Evolutionary conservation across 2,329 filamentous ascomycete species (phyloP).

Genomic region (Monilinia polystroma): DNA sequence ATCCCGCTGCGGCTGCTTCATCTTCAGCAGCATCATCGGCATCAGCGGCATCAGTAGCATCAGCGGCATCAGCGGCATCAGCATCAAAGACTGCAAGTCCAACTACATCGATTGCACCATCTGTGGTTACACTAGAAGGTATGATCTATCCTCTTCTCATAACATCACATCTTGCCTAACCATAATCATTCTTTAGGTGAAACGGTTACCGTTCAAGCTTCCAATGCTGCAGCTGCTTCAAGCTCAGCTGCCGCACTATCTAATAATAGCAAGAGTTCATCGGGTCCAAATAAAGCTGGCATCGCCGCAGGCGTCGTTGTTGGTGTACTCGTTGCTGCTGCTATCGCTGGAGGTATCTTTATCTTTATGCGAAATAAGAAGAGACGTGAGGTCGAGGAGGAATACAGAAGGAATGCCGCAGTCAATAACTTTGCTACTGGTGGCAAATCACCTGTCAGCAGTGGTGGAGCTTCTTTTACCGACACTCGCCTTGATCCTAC

Average conservation of each 20-base stretch:
- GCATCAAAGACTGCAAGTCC: constrained; percentile 23
- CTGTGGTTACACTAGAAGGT: constrained; percentile 36
- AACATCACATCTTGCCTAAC: background rate
- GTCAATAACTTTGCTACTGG: constrained; percentile 73
- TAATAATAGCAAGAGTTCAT: constrained; percentile 4
- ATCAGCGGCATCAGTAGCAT: constrained; percentile 20
- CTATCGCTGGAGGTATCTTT: constrained; percentile 65
- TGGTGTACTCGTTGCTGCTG: constrained; percentile 69
- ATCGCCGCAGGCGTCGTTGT: constrained; percentile 88
- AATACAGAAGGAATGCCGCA: constrained; percentile 77
- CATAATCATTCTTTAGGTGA: constrained; percentile 25
- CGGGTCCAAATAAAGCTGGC: constrained; percentile 56
- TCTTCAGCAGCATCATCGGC: constrained; percentile 23
- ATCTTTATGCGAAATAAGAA: constrained; percentile 74
- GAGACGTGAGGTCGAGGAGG: constrained; percentile 76
- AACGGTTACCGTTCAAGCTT: constrained; percentile 38
- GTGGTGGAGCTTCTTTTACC: constrained; percentile 60
- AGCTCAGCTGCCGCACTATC: constrained; percentile 18
- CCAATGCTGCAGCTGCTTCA: constrained; percentile 22
- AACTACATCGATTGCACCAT: constrained; percentile 30
- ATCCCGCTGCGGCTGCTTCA: constrained; percentile 23
- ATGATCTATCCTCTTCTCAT: background rate
- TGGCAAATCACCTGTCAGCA: constrained; percentile 60
- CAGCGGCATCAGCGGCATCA: constrained; percentile 21
- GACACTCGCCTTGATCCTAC: constrained; percentile 84